Evolutionary conservation across 805 yeast species (phyloP), one percentile per base, ranked within the genome.

Genomic region (Saturnispora zaruensis): DNA sequence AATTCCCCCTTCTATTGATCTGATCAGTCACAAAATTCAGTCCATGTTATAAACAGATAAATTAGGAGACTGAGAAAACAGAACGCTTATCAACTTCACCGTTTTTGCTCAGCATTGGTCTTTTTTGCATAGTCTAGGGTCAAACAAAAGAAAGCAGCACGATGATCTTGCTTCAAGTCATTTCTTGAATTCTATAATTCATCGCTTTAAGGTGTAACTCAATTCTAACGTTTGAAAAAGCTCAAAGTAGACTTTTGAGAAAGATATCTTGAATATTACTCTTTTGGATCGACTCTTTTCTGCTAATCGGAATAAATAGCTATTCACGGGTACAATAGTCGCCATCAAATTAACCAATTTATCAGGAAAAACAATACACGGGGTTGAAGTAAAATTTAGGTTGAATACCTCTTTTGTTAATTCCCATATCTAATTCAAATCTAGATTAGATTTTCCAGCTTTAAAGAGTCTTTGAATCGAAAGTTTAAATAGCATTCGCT

Each of bases 1-100:
- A 21, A 21, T 8, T 3, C 33, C 26, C 41, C 26, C 23, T 46
- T 21, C 24, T 13, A 2, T 5, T 24, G 21, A 41, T 47, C 33
- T 41, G 50, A 47, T 36, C 6, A 24, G 26, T 47, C 50, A 47
- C 45, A 47, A 47, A 41, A 23, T 14, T 21, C 8, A 21, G 11
- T 6, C 5, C 4, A 16, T 8, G 9, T 3, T 18, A 16, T 36
- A 7, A 18, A 5, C 20, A 36, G 13, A 16, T 18, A 6, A 36
- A 36, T 11, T 2, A 13, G 13, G 13, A 11, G 13, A 28, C 26
- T 25, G 26, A 28, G 13, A 28, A 28, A n/a, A n/a, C n/a, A n/a
- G n/a, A n/a, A 28, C 11, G 32, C 32, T 28, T 28, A 28, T 28
- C 32, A 2, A 28, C 32, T 28, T 28, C 32, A 28, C 32, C 13